Evolutionary conservation across 257 asterid species (phyloP), one percentile per base, ranked within the genome.

Genomic region (Lantana camara): DNA sequence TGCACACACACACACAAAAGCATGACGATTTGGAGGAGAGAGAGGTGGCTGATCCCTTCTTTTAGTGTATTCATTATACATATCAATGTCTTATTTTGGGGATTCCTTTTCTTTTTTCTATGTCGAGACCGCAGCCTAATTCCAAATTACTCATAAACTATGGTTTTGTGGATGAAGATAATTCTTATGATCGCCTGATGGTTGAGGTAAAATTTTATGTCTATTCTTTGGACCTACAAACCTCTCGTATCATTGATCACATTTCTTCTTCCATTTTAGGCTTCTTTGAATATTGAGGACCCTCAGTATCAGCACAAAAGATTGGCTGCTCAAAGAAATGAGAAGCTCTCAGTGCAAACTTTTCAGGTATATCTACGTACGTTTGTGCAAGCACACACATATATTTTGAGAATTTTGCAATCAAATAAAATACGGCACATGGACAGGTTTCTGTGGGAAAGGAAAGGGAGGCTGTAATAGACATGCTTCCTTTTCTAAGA

Each of bases 81-180:
- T 19, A 29, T 61, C 35, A 35, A 53, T 68, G 44, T 63, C 75
- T 68, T 67, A 48, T 63, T 49, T 48, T 67, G 60, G 38, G 40
- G 50, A 34, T 72, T 67, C 32, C 23, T 67, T 69, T 66, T 35
- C 63, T 63, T 49, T 75, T 7, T 1, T 1, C 57, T 57, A 94
- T 97, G 97, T 88, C 96, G 76, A 96, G 97, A 50, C 97, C 99
- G 40, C 99, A 90, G 54, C 96, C 97, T 66, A 94, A 94, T 79
- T 88, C 97, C 29, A 90, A 83, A 71, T 79, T 94, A 75, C 89
- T 94, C 58, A 84, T 94, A 74, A 90, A 90, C 88, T 88, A 94
- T 72, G 99, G 99, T 70, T 90, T 90, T 84, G 95, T 94, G 75
- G 99, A 94, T 69, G 97, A 90, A 74, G 97, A 94, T 41, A 94